These are phyloP conservation scores for Apophysomyces variabilis DNA, from an alignment of 371 early-diverging fungal species.

Conservation along the genomic window DNA sequence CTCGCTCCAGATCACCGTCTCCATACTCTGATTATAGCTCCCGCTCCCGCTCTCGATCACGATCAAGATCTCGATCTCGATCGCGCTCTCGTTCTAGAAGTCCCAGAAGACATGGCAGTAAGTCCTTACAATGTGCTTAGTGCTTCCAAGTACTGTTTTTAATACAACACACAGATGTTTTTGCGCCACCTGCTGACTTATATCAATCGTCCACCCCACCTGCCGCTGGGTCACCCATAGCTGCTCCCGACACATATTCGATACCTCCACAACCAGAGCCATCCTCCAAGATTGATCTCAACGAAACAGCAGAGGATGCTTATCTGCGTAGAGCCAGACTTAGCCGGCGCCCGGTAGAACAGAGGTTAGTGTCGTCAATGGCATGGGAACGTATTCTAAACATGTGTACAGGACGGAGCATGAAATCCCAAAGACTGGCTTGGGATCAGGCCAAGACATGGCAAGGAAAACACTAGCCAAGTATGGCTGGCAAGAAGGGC, in stretches of 20 bases:
- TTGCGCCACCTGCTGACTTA: constrained; percentile 34
- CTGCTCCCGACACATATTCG: not conserved
- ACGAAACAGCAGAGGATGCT: constrained; percentile 74
- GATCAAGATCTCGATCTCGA: constrained; percentile 29
- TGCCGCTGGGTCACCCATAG: constrained; percentile 14
- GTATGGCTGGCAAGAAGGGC: constrained; percentile 47
- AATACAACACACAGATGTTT: constrained; percentile 17
- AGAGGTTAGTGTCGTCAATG: constrained; percentile 1
- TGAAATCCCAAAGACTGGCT: constrained; percentile 11
- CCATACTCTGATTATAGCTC: constrained; percentile 26
- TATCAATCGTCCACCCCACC: constrained; percentile 17
- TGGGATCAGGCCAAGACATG: constrained; percentile 34
- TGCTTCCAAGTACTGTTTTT: not conserved
- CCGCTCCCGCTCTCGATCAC: constrained; percentile 31
- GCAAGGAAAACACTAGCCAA: constrained; percentile 43
- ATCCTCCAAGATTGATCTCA: constrained; percentile 30
- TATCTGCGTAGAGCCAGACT: constrained; percentile 65
- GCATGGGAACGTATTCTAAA: not conserved
- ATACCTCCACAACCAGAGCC: constrained; percentile 16
- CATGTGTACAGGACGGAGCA: constrained; percentile 9
- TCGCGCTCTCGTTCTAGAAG: constrained; percentile 35
- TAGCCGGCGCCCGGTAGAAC: constrained; percentile 31
- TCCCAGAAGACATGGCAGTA: constrained; percentile 22
- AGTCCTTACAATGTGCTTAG: constrained; percentile 1
- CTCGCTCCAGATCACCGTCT: constrained; percentile 32